Evolutionary conservation across 768 basidiomycete genomes (phyloP), one percentile per base, ranked within the genome.

Genomic region (Phlebiopsis gigantea): DNA sequence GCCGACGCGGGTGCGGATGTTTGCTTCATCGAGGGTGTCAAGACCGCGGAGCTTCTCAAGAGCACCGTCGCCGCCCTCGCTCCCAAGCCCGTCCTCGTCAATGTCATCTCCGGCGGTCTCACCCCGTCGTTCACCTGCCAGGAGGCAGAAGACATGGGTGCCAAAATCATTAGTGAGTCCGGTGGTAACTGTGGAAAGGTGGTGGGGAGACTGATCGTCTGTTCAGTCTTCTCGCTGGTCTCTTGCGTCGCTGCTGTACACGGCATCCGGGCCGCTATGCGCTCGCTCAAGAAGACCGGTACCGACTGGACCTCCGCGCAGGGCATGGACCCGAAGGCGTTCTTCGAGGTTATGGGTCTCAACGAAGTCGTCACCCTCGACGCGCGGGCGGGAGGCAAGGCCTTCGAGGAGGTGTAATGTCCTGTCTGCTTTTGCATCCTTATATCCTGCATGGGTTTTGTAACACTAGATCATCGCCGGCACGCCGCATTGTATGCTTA

Each of bases 21-120:
- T 12, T 89, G 87, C 68, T 91, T 90, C 70, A 88, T 89, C 31
- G 88, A 90, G 67, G 88, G 88, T 42, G 87, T 89, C 26, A 81
- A 81, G 68, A 85, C 81, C 1, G 77, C 82, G 46, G 82, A 86
- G 45, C 78, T 86, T 22, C 76, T 89, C 15, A 75, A 79, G 55
- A 73, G 73, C 0, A 88, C 88, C 9, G 83, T 90, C 46, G 76
- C 77, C 22, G 85, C 83, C 2, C 70, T 90, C 26, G 80, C 83
- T 5, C 88, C 88, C 4, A 88, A 85, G 62, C 88, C 88, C 1
- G 87, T 82, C 57, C 84, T 90, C 29, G 86, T 89, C 42, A 90
- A 90, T 59, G 87, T 89, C 19, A 88, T 90, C 59, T 87, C 86
- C 5, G 87, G 87, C 41, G 88, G 88, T 17, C 72, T 89, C 45